Conservation (phyloP, 441 rosid genomes). For the Pelargonium myrrhifolium region DNA sequence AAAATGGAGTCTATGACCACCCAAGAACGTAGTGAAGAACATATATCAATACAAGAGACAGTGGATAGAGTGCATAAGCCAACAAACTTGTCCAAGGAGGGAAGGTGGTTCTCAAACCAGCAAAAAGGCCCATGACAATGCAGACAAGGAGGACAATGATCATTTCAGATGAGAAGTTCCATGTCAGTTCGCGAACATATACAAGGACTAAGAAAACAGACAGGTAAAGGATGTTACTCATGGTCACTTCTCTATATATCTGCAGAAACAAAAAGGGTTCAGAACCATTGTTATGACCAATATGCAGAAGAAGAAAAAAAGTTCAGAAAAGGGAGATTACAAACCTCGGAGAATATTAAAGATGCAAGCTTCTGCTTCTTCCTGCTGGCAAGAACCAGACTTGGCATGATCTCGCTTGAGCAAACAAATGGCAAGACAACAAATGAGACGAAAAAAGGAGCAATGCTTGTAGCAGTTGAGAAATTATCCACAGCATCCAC, state of each 20-base stretch:
- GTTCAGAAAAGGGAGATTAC: not conserved
- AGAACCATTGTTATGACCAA: not conserved
- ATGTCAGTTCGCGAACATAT: not conserved
- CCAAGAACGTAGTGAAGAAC: not conserved
- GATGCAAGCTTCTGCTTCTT: not conserved
- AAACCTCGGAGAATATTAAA: not conserved
- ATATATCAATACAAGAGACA: not conserved
- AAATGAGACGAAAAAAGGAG: not conserved
- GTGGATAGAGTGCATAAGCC: not conserved
- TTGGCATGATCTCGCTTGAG: not conserved
- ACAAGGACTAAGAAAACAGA: not conserved
- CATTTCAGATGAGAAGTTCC: not conserved
- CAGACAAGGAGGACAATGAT: not conserved
- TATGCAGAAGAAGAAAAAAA: not conserved
- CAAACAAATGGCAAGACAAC: not conserved
- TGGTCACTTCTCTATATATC: slow-evolving; percentile 1
- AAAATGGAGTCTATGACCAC: not conserved
- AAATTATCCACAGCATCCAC: not conserved
- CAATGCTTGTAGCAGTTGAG: not conserved
- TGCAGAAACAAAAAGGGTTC: not conserved
- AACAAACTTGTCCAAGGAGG: not conserved
- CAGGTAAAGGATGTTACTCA: not conserved
- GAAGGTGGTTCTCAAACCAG: slow-evolving; percentile 5
- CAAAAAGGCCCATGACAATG: not conserved
- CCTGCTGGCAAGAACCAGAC: not conserved